Evolutionary conservation across 1,139 yeast species (phyloP), one percentile per base, ranked within the genome.

Genomic region (Lodderomyces parapsilosis): DNA sequence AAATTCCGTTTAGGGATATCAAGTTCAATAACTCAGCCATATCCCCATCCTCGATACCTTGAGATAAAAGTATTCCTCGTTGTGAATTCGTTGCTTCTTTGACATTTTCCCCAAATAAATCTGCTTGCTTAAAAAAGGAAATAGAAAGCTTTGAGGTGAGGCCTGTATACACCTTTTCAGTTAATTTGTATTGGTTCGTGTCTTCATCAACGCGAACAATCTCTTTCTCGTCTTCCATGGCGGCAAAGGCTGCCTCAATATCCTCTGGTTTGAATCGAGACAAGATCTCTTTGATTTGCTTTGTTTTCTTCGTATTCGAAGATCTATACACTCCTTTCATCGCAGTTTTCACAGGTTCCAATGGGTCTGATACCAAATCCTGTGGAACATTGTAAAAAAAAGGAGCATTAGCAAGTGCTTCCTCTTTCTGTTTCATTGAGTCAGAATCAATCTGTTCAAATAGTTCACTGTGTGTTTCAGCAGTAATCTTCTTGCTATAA

Each of bases 241-340:
- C 72, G 5, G 71, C 60, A 6, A 83, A 65, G 0, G 87, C 88
- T 11, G 59, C 57, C 15, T 77, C 64, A n/a, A 78, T 72, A 0
- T 58, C 60, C 0, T 63, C 68, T 10, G 77, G 77, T 1, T 76
- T 75, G 48, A 65, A 71, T 5, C 57, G 55, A 0, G 67, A 63
- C 39, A 83, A 70, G 6, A 80, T 59, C 33, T 58, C 58, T 39
- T 66, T 71, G 6, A 79, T 79, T 43, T 63, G 58, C 6, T 61
- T 55, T 1, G 79, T 62, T 5, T 14, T 9, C 11, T 78, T 68
- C 45, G 81, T 79, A 9, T 69, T 68, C 0, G 75, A 72, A 0
- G 89, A 80, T 0, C 86, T 76, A 52, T 86, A 76, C 6, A 86
- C 71, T 1, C 91, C 80, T 53, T 83, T 81, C 36, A 77, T 54